These are phyloP conservation scores for Peribolospora baueri DNA, from an alignment of 768 basidiomycete species.

Conservation along the genomic window DNA sequence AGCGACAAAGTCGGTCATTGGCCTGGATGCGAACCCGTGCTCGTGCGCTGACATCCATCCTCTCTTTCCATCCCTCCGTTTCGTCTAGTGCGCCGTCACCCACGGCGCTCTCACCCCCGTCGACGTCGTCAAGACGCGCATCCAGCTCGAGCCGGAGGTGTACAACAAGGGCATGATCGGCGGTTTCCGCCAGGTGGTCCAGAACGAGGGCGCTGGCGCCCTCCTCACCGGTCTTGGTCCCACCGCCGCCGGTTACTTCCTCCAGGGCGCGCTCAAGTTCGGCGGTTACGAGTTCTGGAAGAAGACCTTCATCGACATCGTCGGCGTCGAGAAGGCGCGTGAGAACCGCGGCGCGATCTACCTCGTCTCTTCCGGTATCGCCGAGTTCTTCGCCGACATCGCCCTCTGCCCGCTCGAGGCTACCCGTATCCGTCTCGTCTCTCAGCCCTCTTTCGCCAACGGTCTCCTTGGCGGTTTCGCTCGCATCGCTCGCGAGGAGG, in stretches of 20 bases:
- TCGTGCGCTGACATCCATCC: constrained; percentile 3
- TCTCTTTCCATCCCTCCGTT: neutral
- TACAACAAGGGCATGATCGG: constrained; percentile 31
- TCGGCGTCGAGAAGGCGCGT: constrained; percentile 50
- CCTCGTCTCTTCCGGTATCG: constrained; percentile 2
- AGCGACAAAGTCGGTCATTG: neutral
- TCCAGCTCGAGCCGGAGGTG: constrained; percentile 18
- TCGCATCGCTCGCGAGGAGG: constrained; percentile 22
- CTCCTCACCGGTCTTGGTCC: constrained; percentile 90
- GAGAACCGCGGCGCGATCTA: constrained; percentile 23
- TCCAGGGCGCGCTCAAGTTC: constrained; percentile 96
- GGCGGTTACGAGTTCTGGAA: constrained; percentile 86
- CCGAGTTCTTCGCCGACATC: constrained; percentile 69
- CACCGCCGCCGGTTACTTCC: constrained; percentile 67
- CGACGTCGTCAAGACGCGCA: constrained; percentile 19
- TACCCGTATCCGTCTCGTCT: constrained; percentile 24
- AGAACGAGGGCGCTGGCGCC: constrained; percentile 59
- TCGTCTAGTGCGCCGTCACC: neutral
- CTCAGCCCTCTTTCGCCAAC: constrained; percentile 23
- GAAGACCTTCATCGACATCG: constrained; percentile 67
- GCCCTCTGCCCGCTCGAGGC: constrained; percentile 79
- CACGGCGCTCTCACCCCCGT: constrained; percentile 18
- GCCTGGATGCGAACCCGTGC: neutral
- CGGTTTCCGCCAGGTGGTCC: constrained; percentile 38
- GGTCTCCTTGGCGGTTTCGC: constrained; percentile 22